Percentiles rank a stretch among this genome's conserved stretches.
phyloP scores from a whole-genome alignment of 345 rosid genomes.

The Arabis alpina region DNA sequence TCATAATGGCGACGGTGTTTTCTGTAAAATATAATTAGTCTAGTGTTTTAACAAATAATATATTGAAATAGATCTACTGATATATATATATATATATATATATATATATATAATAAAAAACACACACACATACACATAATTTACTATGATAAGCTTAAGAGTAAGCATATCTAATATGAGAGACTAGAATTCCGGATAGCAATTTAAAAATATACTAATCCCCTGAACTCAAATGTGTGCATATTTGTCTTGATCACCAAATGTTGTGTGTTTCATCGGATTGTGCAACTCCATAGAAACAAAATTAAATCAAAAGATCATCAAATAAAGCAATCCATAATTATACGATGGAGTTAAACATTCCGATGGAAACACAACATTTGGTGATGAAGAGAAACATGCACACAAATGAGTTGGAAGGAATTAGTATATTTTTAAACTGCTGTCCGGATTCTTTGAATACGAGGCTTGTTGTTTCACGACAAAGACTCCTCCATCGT shows the following conservation, averaged over 20 bases:
- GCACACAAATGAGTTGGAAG: too few relatives aligned
- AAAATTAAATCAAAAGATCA: too few relatives aligned
- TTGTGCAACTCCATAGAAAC: not conserved
- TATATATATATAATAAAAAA: too few relatives aligned
- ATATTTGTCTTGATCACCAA: slow-evolving; percentile 48
- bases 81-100: too few relatives aligned
- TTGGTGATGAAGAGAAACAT: too few relatives aligned
- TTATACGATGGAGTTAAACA: too few relatives aligned
- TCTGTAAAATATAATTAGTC: slow-evolving; percentile 5
- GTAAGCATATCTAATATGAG: slow-evolving; percentile 47
- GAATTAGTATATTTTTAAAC: too few relatives aligned
- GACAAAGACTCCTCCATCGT: slow-evolving; percentile 27
- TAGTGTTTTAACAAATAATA: not conserved
- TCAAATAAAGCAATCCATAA: too few relatives aligned
- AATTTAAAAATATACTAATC: slow-evolving; percentile 50
- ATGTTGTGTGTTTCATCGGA: slow-evolving; percentile 33
- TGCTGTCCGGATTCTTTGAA: slow-evolving; percentile 23
- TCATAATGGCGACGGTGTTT: not conserved
- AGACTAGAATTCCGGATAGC: slow-evolving; percentile 42
- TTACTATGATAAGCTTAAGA: slow-evolving; percentile 38
- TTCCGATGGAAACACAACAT: too few relatives aligned
- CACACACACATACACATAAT: not conserved
- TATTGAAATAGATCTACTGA: not conserved
- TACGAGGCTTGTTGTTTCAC: slow-evolving; percentile 10
- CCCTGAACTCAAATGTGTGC: slow-evolving; percentile 46